Evolutionary conservation across 176 grass and related monocot species (phyloP).

Genomic region (Triticum dicoccoides): DNA sequence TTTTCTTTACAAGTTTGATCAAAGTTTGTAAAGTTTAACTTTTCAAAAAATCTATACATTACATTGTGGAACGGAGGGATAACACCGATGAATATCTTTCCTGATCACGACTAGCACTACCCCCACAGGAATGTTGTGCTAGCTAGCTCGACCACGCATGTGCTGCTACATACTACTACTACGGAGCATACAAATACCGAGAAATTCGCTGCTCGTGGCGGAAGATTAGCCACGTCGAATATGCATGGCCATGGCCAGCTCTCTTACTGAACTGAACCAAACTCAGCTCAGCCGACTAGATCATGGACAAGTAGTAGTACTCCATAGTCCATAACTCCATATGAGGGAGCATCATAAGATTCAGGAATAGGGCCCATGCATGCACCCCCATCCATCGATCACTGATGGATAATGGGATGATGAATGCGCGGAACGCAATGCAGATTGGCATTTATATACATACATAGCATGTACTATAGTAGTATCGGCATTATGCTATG

Average conservation of each 20-base stretch:
- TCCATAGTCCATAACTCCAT: neutral
- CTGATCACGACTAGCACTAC: neutral
- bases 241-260: neutral
- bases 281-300: neutral
- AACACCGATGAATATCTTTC: neutral
- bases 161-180: neutral
- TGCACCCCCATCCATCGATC: neutral
- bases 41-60: too few relatives aligned
- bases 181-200: neutral
- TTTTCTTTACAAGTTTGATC: too few relatives aligned
- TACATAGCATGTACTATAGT: neutral
- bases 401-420: neutral
- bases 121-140: neutral
- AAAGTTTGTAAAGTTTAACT: too few relatives aligned
- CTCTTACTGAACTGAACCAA: neutral
- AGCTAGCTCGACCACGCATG: neutral
- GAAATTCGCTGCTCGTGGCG: neutral
- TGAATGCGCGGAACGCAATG: slow-evolving; percentile 33
- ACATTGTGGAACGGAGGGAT: too few relatives aligned
- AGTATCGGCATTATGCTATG: neutral
- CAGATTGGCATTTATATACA: slow-evolving; percentile 6
- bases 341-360: neutral
- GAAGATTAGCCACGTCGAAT: slow-evolving; percentile 5
- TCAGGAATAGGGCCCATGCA: neutral
- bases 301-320: neutral